A percentile compares a stretch with the other conserved stretches of the same genome.
Evolutionary conservation across 164 flowering plant species (phyloP).

Genomic region (Taxillus chinensis): DNA sequence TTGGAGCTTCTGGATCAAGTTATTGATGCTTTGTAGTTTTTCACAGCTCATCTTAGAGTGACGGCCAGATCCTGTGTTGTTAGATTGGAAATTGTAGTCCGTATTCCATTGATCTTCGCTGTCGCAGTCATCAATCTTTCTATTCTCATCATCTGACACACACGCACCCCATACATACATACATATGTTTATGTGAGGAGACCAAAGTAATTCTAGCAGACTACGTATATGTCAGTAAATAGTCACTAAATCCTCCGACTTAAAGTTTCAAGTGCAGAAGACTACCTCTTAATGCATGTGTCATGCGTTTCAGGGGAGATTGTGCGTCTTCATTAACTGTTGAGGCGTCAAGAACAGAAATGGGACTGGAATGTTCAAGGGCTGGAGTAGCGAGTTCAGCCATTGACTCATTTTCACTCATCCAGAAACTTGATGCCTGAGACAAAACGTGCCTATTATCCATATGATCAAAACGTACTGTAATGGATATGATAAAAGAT

Average conservation of each 20-base stretch:
- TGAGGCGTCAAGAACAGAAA: background rate
- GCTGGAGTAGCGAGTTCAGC: background rate
- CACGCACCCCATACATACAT: too few species aligned
- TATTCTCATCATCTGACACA: too few species aligned
- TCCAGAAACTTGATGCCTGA: background rate
- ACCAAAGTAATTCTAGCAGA: too few species aligned
- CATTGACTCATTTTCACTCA: background rate
- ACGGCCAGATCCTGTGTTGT: background rate
- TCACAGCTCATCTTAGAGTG: background rate
- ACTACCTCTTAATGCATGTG: background rate
- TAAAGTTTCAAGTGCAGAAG: background rate
- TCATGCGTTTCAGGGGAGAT: background rate
- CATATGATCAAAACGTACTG: too few species aligned
- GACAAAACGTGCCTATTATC: background rate
- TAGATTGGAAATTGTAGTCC: too few species aligned
- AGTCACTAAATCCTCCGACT: too few species aligned
- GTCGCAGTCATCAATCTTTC: too few species aligned
- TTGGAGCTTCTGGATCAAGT: background rate
- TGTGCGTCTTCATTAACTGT: background rate
- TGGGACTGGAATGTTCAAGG: background rate
- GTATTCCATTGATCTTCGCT: too few species aligned
- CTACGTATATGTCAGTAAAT: too few species aligned
- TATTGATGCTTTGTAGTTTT: background rate
- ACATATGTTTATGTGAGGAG: too few species aligned
- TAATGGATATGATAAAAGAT: too few species aligned